Evolutionary conservation across 306 rosid species (phyloP), one percentile per base, ranked within the genome.

Genomic region (Morella rubra): DNA sequence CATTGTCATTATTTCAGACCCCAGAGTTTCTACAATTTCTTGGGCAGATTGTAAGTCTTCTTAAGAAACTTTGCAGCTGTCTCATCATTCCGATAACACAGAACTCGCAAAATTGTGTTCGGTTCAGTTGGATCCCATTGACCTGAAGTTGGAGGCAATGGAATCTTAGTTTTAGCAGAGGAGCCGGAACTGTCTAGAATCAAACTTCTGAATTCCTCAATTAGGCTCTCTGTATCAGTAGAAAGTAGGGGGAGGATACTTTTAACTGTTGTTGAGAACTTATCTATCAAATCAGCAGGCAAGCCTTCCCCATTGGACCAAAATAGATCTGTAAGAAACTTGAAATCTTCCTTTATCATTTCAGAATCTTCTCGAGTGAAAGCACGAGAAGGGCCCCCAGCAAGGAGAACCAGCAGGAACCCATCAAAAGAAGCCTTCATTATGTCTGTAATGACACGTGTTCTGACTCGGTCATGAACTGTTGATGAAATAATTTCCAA

Each of bases 281-380:
- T 95, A 55, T 79, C 86, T 41, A 95, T 90, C 76, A 92, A 76
- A 56, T 95, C 97, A 44, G 75, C 76, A 1, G 99, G 99, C 77
- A 95, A 83, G 44, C 99, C 97, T 82, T 92, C 97, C 61, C 99
- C 99, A 47, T 87, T 89, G 14, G 99, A 95, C 99, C 99, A 95
- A 85, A 95, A 92, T 53, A 95, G 85, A 76, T 89, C 97, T 0
- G 86, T 86, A 24, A 95, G 88, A 86, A 75, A 84, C 87, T 89
- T 92, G 71, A 95, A 95, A 69, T 95, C 99, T 84, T 90, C 99
- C 79, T 90, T 90, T 76, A 95, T 67, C 27, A 89, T 45, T 44
- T 61, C 81, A 46, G 92, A 84, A 89, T 92, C 97, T 78, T 85
- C 89, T 76, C 46, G 75, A 22, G 85, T 79, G 86, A 92, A 92